These are phyloP conservation scores for Fusarium sp. DNA, from an alignment of 2,329 filamentous ascomycete species.

Conservation along the genomic window DNA sequence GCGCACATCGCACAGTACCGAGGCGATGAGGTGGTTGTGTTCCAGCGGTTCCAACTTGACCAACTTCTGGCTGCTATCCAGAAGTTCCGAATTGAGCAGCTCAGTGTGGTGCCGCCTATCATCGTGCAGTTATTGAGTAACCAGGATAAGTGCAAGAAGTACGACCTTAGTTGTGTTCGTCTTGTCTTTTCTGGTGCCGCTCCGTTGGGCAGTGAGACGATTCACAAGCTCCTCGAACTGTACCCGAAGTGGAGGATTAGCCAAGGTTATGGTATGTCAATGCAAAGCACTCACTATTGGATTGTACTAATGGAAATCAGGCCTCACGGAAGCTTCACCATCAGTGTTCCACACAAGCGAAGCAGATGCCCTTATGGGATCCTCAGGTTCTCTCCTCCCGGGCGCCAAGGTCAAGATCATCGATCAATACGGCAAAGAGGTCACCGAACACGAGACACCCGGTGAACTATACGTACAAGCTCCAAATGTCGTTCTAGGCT, in stretches of 20 bases:
- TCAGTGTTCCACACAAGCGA: conserved; percentile 71
- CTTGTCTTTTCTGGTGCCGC: conserved; percentile 65
- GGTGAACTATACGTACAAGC: conserved; percentile 86
- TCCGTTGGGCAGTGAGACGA: conserved; percentile 78
- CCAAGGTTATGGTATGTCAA: conserved; percentile 77
- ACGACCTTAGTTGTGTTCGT: conserved; percentile 33
- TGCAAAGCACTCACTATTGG: no score
- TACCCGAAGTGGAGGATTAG: conserved; percentile 77
- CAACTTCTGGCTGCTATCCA: conserved; percentile 62
- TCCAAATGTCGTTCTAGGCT: conserved; percentile 84
- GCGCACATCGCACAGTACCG: conserved; percentile 76
- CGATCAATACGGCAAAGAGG: conserved; percentile 75
- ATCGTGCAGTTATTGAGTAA: conserved; percentile 29
- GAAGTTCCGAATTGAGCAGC: conserved; percentile 37
- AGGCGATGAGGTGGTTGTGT: conserved; percentile 80
- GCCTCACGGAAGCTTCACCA: conserved; percentile 81
- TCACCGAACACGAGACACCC: conserved; percentile 77
- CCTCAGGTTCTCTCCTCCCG: conserved; percentile 77
- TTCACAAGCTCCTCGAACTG: conserved; percentile 71
- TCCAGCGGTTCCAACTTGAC: conserved; percentile 82
- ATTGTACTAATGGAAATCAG: conserved; percentile 53
- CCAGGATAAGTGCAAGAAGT: conserved; percentile 25
- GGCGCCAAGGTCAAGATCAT: conserved; percentile 75
- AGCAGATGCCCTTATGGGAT: conserved; percentile 77
- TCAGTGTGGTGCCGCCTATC: conserved; percentile 38